A percentile compares a stretch with the other conserved stretches of the same genome.
phyloP scores from a whole-genome alignment of 2,329 filamentous ascomycete genomes.

The Sporothrix schenckii region DNA sequence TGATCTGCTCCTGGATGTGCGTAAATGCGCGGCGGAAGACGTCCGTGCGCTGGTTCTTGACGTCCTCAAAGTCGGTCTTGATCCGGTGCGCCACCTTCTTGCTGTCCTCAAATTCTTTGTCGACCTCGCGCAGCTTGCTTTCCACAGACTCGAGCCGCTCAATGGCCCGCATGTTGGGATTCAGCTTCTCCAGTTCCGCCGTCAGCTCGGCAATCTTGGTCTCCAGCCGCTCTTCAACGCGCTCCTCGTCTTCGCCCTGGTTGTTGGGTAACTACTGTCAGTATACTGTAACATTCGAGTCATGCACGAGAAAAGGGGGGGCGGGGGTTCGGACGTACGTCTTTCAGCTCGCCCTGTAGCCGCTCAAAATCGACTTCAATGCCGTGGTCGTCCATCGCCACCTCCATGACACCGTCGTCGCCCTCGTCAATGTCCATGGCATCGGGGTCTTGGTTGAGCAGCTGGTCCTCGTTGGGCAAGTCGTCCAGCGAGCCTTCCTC shows the following conservation, averaged over 20 bases:
- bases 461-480: conserved; percentile 82
- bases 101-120: conserved; percentile 86
- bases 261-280: not conserved
- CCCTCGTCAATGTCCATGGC: conserved; percentile 89
- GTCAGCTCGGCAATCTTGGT: conserved; percentile 76
- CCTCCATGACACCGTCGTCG: conserved; percentile 62
- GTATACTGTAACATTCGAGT: not conserved
- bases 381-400: conserved; percentile 82
- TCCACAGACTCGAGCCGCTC: conserved; percentile 88
- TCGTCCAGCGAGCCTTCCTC: conserved; percentile 75
- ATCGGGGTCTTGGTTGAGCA: conserved; percentile 76
- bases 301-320: no score
- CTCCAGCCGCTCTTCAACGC: conserved; percentile 73
- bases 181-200: conserved; percentile 85
- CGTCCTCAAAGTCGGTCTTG: conserved; percentile 64
- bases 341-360: conserved; percentile 79
- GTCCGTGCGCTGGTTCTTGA: conserved; percentile 81
- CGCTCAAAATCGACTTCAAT: conserved; percentile 85
- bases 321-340: conserved; percentile 54
- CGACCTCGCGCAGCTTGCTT: conserved; percentile 76
- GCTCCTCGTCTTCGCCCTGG: conserved; percentile 52
- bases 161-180: conserved; percentile 94
- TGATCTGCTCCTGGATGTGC: conserved; percentile 94
- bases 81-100: conserved; percentile 66
- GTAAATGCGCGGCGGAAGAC: conserved; percentile 94